Base-by-base conservation (phyloP, 495 filamentous ascomycete species). In the Hypoxylon crocopeplum region DNA sequence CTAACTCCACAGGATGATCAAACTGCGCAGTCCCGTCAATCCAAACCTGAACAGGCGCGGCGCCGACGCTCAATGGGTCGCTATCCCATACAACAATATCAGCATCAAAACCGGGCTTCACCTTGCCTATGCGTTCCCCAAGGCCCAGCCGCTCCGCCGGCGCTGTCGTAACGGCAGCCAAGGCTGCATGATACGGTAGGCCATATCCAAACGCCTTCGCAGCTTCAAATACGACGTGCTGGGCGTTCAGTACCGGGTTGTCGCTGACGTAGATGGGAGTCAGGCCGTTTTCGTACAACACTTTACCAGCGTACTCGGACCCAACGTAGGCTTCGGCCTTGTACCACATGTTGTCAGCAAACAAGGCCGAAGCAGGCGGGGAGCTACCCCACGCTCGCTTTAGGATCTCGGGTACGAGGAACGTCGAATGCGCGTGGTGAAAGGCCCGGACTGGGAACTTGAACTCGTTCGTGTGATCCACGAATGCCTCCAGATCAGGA, bases 21-120 rank as follows among this genome's bases (percentile, higher is more conserved):
- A 77, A 77, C 42, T 79, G 77, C 2, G 77, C 74, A 10, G 72
- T 81, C 5, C 86, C 85, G 62, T 88, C 86, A 54, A 88, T 84
- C 78, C 80, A 88, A 2, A 88, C 83, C 52, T 88, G 83, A 0
- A 81, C 68, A 0, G 86, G 83, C 4, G 84, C 73, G 0, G 85
- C 85, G 7, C 86, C 86, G 0, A 83, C 76, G 33, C 76, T 77
- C 4, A 88, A 69, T 22, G 86, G 86, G 63, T 88, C 83, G 39
- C 78, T 82, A 61, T 88, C 84, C 85, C 85, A 88, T 7, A 88
- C 77, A 1, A 86, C 86, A 16, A 88, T 50, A 59, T 88, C 86
- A 16, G 85, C 86, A 64, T 88, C 86, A 52, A 83, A 86, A 0
- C 85, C 84, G 16, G 79, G 72, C 67, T 81, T 82, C 36, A 82